Evolutionary conservation across 352 stramenopile genomes (phyloP), one percentile per base, ranked within the genome.

Genomic region (Phytophthora cryptogea): DNA sequence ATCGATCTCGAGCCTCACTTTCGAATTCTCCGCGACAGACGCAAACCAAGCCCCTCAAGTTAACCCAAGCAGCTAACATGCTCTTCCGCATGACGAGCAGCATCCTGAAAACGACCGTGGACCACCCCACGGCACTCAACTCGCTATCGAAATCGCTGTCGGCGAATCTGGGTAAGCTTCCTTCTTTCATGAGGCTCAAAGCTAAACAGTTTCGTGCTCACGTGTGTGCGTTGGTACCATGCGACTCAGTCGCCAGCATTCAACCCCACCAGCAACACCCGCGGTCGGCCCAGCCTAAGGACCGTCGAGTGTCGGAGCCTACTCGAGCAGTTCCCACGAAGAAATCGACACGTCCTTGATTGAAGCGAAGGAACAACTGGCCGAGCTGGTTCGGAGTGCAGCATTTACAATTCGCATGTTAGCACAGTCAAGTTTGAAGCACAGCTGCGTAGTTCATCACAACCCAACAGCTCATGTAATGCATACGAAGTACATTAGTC

Each of bases 71-170:
- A 45, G 6, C 23, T 30, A 45, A 46, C 23, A 36, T 35, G 23
- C 40, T 59, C 40, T 46, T 55, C 23, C 51, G 23, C 51, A 50
- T 59, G 37, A 50, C 39, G 10, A 59, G 51, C 40, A 59, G 20
- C 40, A 44, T 50, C 51, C 13, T 49, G 16, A 59, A 48, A 32
- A 30, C 40, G 16, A 37, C 51, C 28, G 30, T 59, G 28, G 31
- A 59, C 43, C 40, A 50, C 23, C 30, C 51, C 17, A 35, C 40
- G 28, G 42, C 51, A 14, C 51, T 59, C 28, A 48, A 50, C 20
- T 33, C 41, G 39, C 50, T 58, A 8, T 50, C 51, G 14, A 59
- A 49, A 31, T 44, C 40, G 51, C 39, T 59, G 16, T 51, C 51
- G 5, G 51, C 40, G 10, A 50, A 45, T 16, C 37, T 59, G 4